phyloP scores from a whole-genome alignment of 2,329 filamentous ascomycete genomes.

The Xylariaceae sp. region DNA sequence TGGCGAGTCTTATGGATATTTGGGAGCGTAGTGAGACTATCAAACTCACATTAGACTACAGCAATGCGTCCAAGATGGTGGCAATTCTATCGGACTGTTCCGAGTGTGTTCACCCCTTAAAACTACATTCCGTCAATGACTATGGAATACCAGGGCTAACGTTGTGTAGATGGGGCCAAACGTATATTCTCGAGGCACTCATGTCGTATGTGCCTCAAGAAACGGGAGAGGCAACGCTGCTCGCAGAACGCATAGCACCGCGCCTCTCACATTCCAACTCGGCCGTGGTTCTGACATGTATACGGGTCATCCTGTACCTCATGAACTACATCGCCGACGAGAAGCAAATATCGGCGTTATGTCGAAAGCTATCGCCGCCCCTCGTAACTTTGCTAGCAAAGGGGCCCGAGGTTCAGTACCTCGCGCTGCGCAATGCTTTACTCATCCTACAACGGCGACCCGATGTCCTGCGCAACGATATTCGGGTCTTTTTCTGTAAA shows the following conservation, averaged over 20 bases:
- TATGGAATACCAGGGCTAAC: slow-evolving; percentile 3
- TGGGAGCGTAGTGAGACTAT: slow-evolving; percentile 98
- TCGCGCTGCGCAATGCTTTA: slow-evolving; percentile 87
- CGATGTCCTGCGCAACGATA: slow-evolving; percentile 91
- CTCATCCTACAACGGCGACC: slow-evolving; percentile 89
- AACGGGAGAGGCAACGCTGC: slow-evolving; percentile 74
- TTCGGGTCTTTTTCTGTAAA: slow-evolving; percentile 99
- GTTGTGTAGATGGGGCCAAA: slow-evolving; percentile 80
- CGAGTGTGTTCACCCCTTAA: slow-evolving; percentile 58
- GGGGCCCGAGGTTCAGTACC: slow-evolving; percentile 95
- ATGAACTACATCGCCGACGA: slow-evolving; percentile 98
- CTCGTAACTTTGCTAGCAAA: slow-evolving; percentile 93
- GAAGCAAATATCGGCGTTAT: slow-evolving; percentile 79
- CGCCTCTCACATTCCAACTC: slow-evolving; percentile 96
- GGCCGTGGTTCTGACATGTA: slow-evolving; percentile 90
- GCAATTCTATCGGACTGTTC: slow-evolving; percentile 95
- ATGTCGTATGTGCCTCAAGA: slow-evolving; percentile 98
- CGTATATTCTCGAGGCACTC: slow-evolving; percentile 93
- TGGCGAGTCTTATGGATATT: slow-evolving; percentile 91
- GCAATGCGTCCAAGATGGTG: slow-evolving; percentile 95
- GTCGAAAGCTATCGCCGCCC: slow-evolving; percentile 88
- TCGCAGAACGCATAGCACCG: slow-evolving; percentile 92
- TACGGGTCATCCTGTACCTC: slow-evolving; percentile 90
- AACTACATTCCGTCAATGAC: neutral
- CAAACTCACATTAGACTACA: slow-evolving; percentile 96